Percentiles rank a stretch among this genome's conserved stretches.
phyloP scores from a whole-genome alignment of 129 eudicot species.

The Lactuca sativa region DNA sequence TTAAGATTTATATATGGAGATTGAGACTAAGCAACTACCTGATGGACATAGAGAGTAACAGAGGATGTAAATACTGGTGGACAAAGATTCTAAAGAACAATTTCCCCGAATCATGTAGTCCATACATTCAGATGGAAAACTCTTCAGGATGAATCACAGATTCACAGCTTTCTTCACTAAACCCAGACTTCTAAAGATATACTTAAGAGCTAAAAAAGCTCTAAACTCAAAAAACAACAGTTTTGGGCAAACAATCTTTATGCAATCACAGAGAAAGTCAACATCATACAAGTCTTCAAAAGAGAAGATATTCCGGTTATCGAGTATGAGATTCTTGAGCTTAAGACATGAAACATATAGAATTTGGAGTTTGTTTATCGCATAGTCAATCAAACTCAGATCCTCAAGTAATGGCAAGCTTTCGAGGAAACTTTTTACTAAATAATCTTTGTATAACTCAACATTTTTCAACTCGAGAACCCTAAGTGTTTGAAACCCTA shows the following conservation, averaged over 20 bases:
- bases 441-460: neutral
- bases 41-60: neutral
- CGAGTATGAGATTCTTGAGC: slow-evolving; percentile 23
- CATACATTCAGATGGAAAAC: neutral
- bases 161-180: neutral
- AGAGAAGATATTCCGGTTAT: neutral
- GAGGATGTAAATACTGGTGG: neutral
- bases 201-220: neutral
- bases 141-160: neutral
- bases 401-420: slow-evolving; percentile 24
- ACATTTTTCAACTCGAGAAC: slow-evolving; percentile 15
- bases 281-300: neutral
- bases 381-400: slow-evolving; percentile 21
- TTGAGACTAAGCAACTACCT: slow-evolving; percentile 11
- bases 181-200: neutral
- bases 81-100: neutral
- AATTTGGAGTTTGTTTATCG: neutral
- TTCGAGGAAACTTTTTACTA: neutral
- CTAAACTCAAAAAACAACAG: neutral
- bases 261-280: neutral
- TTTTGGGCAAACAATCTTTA: neutral
- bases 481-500: slow-evolving; percentile 19
- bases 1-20: neutral
- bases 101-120: neutral
- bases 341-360: slow-evolving; percentile 9